These are phyloP conservation scores for Colletotrichum sp. DNA, from an alignment of 2,329 filamentous ascomycete genomes.

Conservation along the genomic window DNA sequence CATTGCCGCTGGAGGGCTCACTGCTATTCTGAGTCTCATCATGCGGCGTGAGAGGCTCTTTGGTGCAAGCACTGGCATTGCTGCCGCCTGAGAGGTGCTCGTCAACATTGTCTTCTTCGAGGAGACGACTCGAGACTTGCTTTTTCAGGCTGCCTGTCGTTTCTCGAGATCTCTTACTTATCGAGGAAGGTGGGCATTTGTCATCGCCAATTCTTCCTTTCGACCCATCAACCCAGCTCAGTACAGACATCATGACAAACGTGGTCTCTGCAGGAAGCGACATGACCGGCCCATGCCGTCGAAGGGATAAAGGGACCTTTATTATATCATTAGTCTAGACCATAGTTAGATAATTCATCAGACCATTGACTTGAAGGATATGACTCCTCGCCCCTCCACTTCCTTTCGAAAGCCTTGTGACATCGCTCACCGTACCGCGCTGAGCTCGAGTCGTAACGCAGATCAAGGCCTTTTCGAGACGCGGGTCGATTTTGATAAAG, in stretches of 20 bases:
- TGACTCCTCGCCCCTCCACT: background rate
- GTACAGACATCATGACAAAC: background rate
- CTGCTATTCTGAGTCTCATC: constrained; percentile 30
- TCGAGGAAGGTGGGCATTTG: too few relatives aligned
- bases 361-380: background rate
- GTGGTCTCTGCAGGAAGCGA: background rate
- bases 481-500: fast-evolving
- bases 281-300: fast-evolving
- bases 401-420: background rate
- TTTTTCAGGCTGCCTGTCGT: background rate
- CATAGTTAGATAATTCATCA: background rate
- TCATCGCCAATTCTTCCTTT: background rate
- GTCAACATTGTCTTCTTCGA: background rate
- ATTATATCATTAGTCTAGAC: background rate
- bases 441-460: background rate
- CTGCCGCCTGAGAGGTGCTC: background rate
- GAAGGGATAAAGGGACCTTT: background rate
- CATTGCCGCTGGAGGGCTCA: constrained; percentile 34
- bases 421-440: fast-evolving
- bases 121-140: background rate
- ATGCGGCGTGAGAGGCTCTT: constrained; percentile 41
- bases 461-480: background rate
- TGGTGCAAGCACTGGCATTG: background rate
- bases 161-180: background rate
- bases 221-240: background rate